Percentiles rank a stretch among this genome's conserved stretches.
Conservation (phyloP, 2,329 filamentous ascomycete genomes). For the Dactylonectria macrodidyma region DNA sequence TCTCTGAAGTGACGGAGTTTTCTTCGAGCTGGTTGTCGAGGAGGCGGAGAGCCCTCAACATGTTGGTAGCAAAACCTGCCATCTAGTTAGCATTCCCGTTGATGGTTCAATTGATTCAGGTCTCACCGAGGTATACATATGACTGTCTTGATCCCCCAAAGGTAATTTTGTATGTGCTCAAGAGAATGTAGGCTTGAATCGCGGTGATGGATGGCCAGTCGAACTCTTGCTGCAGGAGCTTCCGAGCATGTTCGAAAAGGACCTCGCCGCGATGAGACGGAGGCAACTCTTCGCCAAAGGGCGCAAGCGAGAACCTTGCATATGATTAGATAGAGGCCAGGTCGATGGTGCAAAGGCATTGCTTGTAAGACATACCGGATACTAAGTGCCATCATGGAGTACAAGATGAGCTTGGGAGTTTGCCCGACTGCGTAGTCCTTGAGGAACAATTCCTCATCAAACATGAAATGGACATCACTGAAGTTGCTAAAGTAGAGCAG, state of each 20-base stretch:
- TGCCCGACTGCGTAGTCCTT: conserved; percentile 15
- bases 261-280: conserved; percentile 13
- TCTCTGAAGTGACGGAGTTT: background rate
- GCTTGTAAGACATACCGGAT: conserved; percentile 10
- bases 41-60: background rate
- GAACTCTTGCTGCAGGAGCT: conserved; percentile 4
- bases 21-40: background rate
- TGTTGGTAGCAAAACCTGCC: background rate
- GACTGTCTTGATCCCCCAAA: conserved; percentile 17
- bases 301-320: conserved; percentile 13
- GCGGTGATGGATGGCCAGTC: conserved; percentile 12
- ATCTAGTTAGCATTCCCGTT: background rate
- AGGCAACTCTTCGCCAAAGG: conserved; percentile 6
- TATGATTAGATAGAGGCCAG: background rate
- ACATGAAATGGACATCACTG: conserved; percentile 31
- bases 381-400: conserved; percentile 19
- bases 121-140: conserved; percentile 11
- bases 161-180: conserved; percentile 12
- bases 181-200: conserved; percentile 12
- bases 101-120: background rate
- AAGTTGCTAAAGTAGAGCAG: conserved; percentile 33
- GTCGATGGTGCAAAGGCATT: background rate
- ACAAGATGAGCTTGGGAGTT: conserved; percentile 20
- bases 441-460: conserved; percentile 26
- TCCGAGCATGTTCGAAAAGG: conserved; percentile 6